Base-by-base conservation (phyloP, 495 filamentous ascomycete genomes). In the Penicillium canariense region DNA sequence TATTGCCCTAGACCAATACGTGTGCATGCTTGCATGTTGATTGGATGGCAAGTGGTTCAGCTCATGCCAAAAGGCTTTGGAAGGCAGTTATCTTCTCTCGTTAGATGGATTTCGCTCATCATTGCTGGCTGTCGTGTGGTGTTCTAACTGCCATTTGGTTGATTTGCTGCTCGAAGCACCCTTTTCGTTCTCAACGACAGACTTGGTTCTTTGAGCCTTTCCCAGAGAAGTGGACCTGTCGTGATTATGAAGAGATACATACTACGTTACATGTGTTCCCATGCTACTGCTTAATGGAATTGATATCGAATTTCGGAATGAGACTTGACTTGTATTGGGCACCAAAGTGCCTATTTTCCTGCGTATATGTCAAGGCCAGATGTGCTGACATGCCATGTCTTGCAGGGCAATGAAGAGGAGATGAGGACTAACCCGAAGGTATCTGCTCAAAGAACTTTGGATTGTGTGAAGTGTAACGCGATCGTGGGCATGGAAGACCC, bases 1-100 rank as follows among this genome's bases (percentile, higher is more conserved):
- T 88, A 87, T 76, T 89, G 84, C 87, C 91, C 90, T 66, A 96
- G 68, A 96, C 74, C 27, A 57, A 62, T 42, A 54, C 55, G 36
- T 43, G 55, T 52, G 54, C 50, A 12, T 11, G 28, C 5, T 51
- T 46, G 54, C 50, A 47, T 38, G 54, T 54, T 68, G 60, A 59
- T 60, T 58, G 68, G 68, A 60, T 69, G 60, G 58, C 38, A 52
- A 48, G 49, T 61, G 42, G 51, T 54, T 60, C 25, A 22, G 35
- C 15, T 43, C 22, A n/a, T 42, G 39, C 36, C 55, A 58, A 52
- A 61, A 11, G 30, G 59, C 31, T 31, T 47, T 50, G 34, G 48
- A 54, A 35, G 42, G 61, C 60, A 69, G 68, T 67, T 62, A 74
- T 74, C 67, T 66, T 73, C 69, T 62, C 22, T 59, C 17, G 52